Evolutionary conservation across 2,329 filamentous ascomycete genomes (phyloP).

Genomic region (Arthrocladium fulminans): DNA sequence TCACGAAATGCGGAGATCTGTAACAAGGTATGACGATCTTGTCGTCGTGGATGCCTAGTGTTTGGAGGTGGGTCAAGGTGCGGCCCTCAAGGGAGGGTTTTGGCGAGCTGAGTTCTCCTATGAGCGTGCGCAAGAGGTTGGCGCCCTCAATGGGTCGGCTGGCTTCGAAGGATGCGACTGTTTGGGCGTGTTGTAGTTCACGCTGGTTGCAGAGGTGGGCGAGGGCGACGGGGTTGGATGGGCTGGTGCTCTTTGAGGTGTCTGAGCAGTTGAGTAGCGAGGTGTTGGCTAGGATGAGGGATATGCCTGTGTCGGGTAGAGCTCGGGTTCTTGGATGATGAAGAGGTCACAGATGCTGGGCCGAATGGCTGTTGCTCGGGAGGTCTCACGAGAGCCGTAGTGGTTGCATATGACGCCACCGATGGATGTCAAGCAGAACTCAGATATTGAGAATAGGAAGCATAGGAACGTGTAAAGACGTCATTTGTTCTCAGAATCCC

Average conservation of each 20-base stretch:
- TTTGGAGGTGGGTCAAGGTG: conserved; percentile 1
- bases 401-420: no score
- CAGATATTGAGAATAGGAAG: no score
- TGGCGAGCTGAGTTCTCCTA: background rate
- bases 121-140: background rate
- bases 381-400: no score
- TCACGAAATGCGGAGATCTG: background rate
- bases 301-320: background rate
- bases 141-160: background rate
- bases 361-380: no score
- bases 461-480: no score
- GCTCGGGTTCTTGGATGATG: background rate
- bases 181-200: background rate
- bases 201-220: background rate
- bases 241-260: background rate
- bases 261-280: background rate
- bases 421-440: no score
- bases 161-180: background rate
- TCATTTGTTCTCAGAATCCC: no score
- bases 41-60: conserved; percentile 1
- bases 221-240: background rate
- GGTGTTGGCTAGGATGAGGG: background rate
- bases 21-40: background rate
- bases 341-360: background rate
- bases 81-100: background rate